Base-by-base conservation (phyloP, 192 early-diverging fungal species). In the Coemansia sp. region DNA sequence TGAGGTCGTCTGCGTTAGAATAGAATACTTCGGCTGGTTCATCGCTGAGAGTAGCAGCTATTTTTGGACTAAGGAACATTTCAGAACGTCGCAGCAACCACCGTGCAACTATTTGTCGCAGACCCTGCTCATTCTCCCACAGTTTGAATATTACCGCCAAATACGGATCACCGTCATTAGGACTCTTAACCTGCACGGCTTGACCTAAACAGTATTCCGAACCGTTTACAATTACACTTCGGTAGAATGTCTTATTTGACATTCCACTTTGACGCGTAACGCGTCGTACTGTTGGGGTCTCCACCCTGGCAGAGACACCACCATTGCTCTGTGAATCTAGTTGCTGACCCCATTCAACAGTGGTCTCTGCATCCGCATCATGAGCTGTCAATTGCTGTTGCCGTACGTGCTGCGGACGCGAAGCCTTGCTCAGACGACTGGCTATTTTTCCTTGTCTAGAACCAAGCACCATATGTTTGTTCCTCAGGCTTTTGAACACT, bases 211-310 rank as follows among this genome's bases (percentile, higher is more conserved):
- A 42, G 54, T 85, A 85, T 39, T 79, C 72, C 6, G 29, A 27
- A 23, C 81, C 82, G 56, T 82, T 82, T 8, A 85, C 83, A 5
- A 79, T 14, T 0, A 82, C 72, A 59, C 75, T 77, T 20, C 54
- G 52, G 68, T 82, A 82, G 1, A 70, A 23, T 25, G 66, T 36
- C 42, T 81, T 84, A 71, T 88, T 88, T 2, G 85, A 84, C 52
- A 86, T 72, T 2, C 84, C 84, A 56, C 82, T 86, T 32, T 77
- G 80, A 22, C 87, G 84, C 14, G 87, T 88, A 3, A 83, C 83
- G 39, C 85, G 84, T 60, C 86, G 72, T 31, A 72, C 24, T 9
- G 68, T 53, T 4, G 61, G 63, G 0, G 70, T 70, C 21, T 62
- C 39, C 10, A 59, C 51, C 6, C 21, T 31, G 30, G 30, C 23